Conservation (phyloP, 129 eudicot genomes). For the Flaveria robusta region DNA sequence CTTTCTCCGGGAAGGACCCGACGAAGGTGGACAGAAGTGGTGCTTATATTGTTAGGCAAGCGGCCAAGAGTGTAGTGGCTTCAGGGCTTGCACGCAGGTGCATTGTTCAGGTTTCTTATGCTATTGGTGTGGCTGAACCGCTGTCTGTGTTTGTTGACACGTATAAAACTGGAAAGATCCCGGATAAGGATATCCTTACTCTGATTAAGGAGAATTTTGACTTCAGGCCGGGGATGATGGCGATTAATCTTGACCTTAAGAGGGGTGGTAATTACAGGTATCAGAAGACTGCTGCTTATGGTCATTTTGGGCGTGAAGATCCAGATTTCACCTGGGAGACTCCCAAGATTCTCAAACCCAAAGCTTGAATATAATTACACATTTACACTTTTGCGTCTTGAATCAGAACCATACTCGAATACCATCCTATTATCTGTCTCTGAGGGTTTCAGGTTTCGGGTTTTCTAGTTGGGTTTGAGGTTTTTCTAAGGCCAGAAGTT, state of each 20-base stretch:
- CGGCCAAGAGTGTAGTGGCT: slow-evolving; percentile 75
- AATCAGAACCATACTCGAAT: neutral
- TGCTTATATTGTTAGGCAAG: slow-evolving; percentile 75
- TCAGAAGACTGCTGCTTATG: slow-evolving; percentile 78
- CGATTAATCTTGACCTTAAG: slow-evolving; percentile 62
- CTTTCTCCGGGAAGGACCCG: slow-evolving; percentile 76
- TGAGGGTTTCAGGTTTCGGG: no score
- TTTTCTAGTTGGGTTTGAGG: no score
- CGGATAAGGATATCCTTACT: slow-evolving; percentile 64
- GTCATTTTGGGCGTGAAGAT: slow-evolving; percentile 80
- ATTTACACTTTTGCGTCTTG: slow-evolving; percentile 9
- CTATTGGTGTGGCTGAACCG: slow-evolving; percentile 79
- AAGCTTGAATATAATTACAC: slow-evolving; percentile 35
- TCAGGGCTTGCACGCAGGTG: slow-evolving; percentile 77
- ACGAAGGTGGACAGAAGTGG: slow-evolving; percentile 78
- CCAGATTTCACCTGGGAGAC: slow-evolving; percentile 90
- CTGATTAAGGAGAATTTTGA: slow-evolving; percentile 70
- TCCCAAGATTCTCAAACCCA: slow-evolving; percentile 62
- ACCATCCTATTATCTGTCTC: no score
- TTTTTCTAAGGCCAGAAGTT: no score
- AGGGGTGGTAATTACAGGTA: slow-evolving; percentile 79
- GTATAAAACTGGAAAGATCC: slow-evolving; percentile 65
- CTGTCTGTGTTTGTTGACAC: slow-evolving; percentile 71
- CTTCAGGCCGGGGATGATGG: slow-evolving; percentile 84
- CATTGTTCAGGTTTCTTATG: slow-evolving; percentile 76